These are phyloP conservation scores for Malus domestica DNA, from an alignment of 306 rosid species.

Conservation along the genomic window DNA sequence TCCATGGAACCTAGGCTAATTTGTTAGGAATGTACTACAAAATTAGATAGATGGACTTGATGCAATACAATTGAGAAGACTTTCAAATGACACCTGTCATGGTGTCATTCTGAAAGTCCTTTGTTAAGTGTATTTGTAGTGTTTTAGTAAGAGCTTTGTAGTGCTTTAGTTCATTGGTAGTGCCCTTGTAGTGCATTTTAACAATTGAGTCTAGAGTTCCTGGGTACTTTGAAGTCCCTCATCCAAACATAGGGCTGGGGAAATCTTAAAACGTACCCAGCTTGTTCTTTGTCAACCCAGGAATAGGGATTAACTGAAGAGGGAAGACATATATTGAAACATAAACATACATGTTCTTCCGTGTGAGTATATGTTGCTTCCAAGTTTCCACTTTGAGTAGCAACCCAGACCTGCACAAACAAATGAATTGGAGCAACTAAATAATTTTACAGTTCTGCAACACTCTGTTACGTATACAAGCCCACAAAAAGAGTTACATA, in stretches of 20 bases:
- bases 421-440: slow-evolving; percentile 1
- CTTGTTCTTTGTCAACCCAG: neutral
- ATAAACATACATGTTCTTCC: slow-evolving; percentile 67
- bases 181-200: neutral
- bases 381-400: slow-evolving; percentile 83
- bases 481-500: neutral
- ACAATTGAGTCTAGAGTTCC: neutral
- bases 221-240: neutral
- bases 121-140: neutral
- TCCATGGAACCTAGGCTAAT: neutral
- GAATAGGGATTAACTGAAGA: neutral
- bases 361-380: slow-evolving; percentile 79
- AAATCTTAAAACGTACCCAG: neutral
- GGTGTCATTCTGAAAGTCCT: neutral
- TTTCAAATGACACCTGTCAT: neutral
- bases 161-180: neutral
- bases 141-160: neutral
- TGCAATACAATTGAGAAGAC: neutral
- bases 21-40: neutral
- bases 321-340: neutral
- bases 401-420: slow-evolving; percentile 75
- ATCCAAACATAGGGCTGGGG: neutral
- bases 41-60: neutral
- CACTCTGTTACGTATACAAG: neutral
- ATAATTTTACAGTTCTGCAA: neutral